These are phyloP conservation scores for Candida ficus DNA, from an alignment of 805 yeast species.

Conservation along the genomic window DNA sequence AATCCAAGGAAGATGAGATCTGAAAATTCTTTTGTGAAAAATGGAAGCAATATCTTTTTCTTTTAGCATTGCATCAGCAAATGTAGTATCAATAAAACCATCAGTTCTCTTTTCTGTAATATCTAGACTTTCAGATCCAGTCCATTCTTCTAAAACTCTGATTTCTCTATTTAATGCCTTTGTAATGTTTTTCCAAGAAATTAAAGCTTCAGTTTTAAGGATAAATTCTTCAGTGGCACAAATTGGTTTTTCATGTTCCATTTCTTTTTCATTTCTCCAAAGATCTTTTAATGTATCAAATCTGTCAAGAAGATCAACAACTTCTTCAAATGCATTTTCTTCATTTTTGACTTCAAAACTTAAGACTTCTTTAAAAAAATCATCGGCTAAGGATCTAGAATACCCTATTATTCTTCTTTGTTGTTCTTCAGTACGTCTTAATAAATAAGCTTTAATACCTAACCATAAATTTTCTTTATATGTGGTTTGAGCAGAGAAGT, in stretches of 20 bases:
- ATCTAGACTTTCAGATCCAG: constrained; percentile 77
- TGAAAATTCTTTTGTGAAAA: constrained; percentile 63
- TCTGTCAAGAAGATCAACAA: constrained; percentile 50
- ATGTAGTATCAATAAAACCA: constrained; percentile 54
- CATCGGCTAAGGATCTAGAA: constrained; percentile 68
- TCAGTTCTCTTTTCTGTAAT: constrained; percentile 38
- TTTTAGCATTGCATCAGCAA: constrained; percentile 80
- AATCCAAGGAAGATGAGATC: constrained; percentile 74
- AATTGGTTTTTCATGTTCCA: constrained; percentile 73
- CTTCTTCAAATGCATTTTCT: constrained; percentile 42
- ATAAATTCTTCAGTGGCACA: constrained; percentile 61
- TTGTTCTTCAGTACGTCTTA: constrained; percentile 75
- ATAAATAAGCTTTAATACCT: constrained; percentile 76
- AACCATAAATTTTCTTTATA: constrained; percentile 79
- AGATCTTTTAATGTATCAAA: constrained; percentile 65
- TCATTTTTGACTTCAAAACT: constrained; percentile 53
- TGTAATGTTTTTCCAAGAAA: constrained; percentile 78
- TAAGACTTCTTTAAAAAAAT: constrained; percentile 61
- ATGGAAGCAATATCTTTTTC: constrained; percentile 71
- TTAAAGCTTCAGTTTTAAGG: constrained; percentile 65
- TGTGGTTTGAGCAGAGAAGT: constrained; percentile 45
- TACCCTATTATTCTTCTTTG: constrained; percentile 66
- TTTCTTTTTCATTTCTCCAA: constrained; percentile 76
- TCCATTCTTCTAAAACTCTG: constrained; percentile 65
- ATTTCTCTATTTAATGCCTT: constrained; percentile 62